These are phyloP conservation scores for Candolleomyces eurysporus DNA, from an alignment of 768 basidiomycete genomes.

Conservation along the genomic window DNA sequence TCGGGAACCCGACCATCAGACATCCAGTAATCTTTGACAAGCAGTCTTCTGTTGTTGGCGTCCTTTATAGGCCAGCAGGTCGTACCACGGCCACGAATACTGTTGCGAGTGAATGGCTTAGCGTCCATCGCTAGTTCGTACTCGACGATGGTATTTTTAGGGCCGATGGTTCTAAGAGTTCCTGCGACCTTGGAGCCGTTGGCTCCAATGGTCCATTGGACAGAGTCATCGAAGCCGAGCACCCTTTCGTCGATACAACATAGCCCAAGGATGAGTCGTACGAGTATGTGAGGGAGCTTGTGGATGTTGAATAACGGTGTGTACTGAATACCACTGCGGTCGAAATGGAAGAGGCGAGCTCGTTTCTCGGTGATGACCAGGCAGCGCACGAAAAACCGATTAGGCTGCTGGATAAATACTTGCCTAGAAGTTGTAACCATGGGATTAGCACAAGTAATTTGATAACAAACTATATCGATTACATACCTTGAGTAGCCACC, in stretches of 20 bases:
- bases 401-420: not conserved
- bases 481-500: too few species aligned
- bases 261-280: not conserved
- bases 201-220: not conserved
- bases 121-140: not conserved
- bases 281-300: not conserved
- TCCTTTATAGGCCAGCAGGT: not conserved
- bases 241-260: not conserved
- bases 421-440: too few species aligned
- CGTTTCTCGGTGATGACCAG: not conserved
- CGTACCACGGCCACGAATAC: not conserved
- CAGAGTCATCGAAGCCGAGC: not conserved
- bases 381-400: not conserved
- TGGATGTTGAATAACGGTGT: not conserved
- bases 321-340: not conserved
- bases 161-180: too few species aligned
- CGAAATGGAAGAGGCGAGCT: not conserved
- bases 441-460: too few species aligned
- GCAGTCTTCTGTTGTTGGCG: not conserved
- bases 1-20: not conserved
- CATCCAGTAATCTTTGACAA: not conserved
- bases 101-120: not conserved
- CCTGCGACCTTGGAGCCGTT: too few species aligned
- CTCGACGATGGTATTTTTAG: too few species aligned
- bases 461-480: too few species aligned